phyloP scores from a whole-genome alignment of 2,329 filamentous ascomycete species.

The Phialophora chinensis region DNA sequence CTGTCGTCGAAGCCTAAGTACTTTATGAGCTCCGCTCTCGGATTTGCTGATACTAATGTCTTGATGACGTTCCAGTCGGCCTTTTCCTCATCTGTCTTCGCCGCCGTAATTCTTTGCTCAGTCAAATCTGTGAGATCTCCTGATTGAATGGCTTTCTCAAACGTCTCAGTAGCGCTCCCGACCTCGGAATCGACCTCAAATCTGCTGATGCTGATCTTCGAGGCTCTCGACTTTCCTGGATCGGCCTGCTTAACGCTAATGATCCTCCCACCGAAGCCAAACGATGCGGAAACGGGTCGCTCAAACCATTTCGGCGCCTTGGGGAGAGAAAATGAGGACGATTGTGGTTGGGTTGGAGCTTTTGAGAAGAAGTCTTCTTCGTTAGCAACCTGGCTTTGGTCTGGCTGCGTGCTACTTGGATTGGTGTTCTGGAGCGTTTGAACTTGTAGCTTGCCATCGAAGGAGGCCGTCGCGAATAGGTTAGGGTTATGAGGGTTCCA shows the following conservation, averaged over 20 bases:
- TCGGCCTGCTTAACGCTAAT: constrained; percentile 71
- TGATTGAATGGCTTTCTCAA: constrained; percentile 79
- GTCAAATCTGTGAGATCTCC: constrained; percentile 82
- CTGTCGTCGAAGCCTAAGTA: constrained; percentile 82
- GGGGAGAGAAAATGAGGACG: constrained; percentile 81
- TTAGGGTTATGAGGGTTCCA: constrained; percentile 94
- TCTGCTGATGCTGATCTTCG: constrained; percentile 81
- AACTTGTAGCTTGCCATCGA: constrained; percentile 93
- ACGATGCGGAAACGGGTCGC: constrained; percentile 81
- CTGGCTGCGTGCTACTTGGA: constrained; percentile 70
- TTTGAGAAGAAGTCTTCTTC: constrained; percentile 97
- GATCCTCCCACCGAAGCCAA: constrained; percentile 94
- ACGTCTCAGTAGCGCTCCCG: constrained; percentile 81
- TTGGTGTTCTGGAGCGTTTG: constrained; percentile 96
- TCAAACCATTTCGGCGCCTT: constrained; percentile 92
- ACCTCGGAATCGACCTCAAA: constrained; percentile 88
- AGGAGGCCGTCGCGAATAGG: constrained; percentile 91
- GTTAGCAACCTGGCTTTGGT: constrained; percentile 73
- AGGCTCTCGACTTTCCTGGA: constrained; percentile 68
- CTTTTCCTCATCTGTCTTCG: constrained; percentile 87
- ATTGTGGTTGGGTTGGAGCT: constrained; percentile 89
- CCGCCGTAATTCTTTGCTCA: constrained; percentile 74
- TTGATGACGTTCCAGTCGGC: constrained; percentile 95
- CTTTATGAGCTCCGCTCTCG: constrained; percentile 83
- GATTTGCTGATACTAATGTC: constrained; percentile 81